These are phyloP conservation scores for Astraeus odoratus DNA, from an alignment of 768 basidiomycete genomes.

Conservation along the genomic window DNA sequence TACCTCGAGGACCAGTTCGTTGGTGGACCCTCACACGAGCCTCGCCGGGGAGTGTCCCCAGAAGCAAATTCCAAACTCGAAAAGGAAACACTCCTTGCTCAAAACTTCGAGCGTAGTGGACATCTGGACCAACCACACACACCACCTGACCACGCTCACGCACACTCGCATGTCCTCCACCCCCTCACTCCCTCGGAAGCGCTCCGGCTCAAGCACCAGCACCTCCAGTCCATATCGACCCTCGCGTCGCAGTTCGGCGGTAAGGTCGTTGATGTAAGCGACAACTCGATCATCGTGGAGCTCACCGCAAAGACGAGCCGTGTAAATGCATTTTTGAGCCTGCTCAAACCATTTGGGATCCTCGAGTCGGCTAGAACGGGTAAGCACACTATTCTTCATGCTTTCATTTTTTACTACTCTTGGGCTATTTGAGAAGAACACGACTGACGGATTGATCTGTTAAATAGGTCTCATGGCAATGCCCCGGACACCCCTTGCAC, in stretches of 20 bases:
- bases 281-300: conserved; percentile 93
- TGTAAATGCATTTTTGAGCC: conserved; percentile 86
- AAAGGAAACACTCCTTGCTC: conserved; percentile 65
- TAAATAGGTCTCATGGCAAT: conserved; percentile 89
- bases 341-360: conserved; percentile 92
- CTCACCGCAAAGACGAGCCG: conserved; percentile 87
- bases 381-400: conserved; percentile 29
- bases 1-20: conserved; percentile 89
- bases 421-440: no score
- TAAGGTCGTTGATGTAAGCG: conserved; percentile 89
- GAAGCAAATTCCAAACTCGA: conserved; percentile 47
- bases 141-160: conserved; percentile 50
- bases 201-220: conserved; percentile 82
- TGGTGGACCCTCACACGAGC: conserved; percentile 80
- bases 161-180: conserved; percentile 72
- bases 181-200: conserved; percentile 76
- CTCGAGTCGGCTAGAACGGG: conserved; percentile 94
- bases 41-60: conserved; percentile 36
- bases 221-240: conserved; percentile 79
- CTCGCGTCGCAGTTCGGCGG: conserved; percentile 88
- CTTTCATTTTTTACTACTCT: neutral
- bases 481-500: conserved; percentile 87
- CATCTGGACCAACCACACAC: conserved; percentile 28
- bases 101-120: conserved; percentile 66
- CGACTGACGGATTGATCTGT: neutral